phyloP scores from a whole-genome alignment of 805 yeast species.

The Ogataea saltuana region DNA sequence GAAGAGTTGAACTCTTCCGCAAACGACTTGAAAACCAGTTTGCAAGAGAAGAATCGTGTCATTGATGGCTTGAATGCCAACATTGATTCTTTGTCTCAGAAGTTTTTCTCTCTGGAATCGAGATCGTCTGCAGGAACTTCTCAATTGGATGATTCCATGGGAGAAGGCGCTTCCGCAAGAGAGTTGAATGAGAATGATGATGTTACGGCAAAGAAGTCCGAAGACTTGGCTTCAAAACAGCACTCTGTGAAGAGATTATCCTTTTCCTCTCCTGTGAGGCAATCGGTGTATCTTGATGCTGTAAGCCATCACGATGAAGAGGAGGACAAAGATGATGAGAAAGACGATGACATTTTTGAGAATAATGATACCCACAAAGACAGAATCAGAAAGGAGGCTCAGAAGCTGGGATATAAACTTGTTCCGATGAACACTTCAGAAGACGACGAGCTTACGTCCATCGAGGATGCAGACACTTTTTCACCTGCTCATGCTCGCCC shows the following conservation, averaged over 20 bases:
- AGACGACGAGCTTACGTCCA: slow-evolving; percentile 26
- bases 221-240: too few species aligned
- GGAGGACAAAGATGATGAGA: slow-evolving; percentile 9
- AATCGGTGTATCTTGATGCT: slow-evolving; percentile 23
- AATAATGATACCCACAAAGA: slow-evolving; percentile 30
- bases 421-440: slow-evolving; percentile 30
- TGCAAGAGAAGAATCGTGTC: background rate
- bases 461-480: slow-evolving; percentile 26
- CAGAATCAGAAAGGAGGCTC: slow-evolving; percentile 37
- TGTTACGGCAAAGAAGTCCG: slow-evolving; percentile 4
- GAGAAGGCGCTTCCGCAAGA: slow-evolving; percentile 4
- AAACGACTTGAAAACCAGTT: background rate
- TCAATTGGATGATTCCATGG: background rate
- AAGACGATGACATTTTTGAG: slow-evolving; percentile 15
- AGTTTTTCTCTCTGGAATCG: slow-evolving; percentile 1
- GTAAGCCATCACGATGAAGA: slow-evolving; percentile 19
- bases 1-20: background rate
- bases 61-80: background rate
- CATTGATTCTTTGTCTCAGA: background rate
- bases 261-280: slow-evolving; percentile 8
- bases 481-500: too few species aligned
- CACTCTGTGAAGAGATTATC: too few species aligned
- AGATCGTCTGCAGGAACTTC: slow-evolving; percentile 1
- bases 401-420: slow-evolving; percentile 36
- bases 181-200: background rate